Percentiles rank a stretch among this genome's conserved stretches.
These are phyloP conservation scores for Candida sp. DNA, from an alignment of 1,139 yeast genomes.

Conservation along the genomic window DNA sequence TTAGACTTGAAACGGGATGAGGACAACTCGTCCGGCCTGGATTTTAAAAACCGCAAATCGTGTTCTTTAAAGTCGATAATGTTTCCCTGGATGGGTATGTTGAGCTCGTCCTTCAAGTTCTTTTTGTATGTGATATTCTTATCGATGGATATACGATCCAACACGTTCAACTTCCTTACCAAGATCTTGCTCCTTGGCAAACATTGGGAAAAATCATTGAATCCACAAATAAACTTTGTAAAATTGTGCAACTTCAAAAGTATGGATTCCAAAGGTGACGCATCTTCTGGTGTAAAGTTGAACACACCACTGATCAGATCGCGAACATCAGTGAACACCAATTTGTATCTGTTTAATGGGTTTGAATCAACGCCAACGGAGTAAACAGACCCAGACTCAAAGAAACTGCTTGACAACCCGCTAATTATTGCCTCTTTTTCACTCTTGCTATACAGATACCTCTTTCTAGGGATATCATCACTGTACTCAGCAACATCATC, in stretches of 20 bases:
- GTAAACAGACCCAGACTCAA: slow-evolving; percentile 18
- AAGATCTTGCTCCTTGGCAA: slow-evolving; percentile 14
- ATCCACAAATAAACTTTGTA: slow-evolving; percentile 18
- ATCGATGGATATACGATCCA: slow-evolving; percentile 17
- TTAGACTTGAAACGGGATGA: slow-evolving; percentile 20
- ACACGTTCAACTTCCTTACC: slow-evolving; percentile 16
- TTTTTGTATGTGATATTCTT: slow-evolving; percentile 7
- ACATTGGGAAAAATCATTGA: slow-evolving; percentile 11
- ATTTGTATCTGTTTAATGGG: slow-evolving; percentile 9
- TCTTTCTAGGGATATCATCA: not conserved
- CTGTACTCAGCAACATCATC: not conserved
- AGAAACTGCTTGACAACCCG: slow-evolving; percentile 19
- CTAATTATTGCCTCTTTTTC: slow-evolving; percentile 25
- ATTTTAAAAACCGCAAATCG: slow-evolving; percentile 37
- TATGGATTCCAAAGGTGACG: slow-evolving; percentile 10
- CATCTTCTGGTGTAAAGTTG: slow-evolving; percentile 6
- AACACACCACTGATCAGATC: slow-evolving; percentile 11
- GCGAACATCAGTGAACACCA: slow-evolving; percentile 13
- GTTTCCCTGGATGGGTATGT: slow-evolving; percentile 27
- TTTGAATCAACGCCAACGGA: slow-evolving; percentile 3
- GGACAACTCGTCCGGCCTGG: slow-evolving; percentile 12
- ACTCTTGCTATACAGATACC: slow-evolving; percentile 6
- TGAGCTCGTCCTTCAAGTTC: not conserved
- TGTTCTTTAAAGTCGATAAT: slow-evolving; percentile 38
- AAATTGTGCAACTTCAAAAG: slow-evolving; percentile 17